Conservation (phyloP, 73 alveolate species). For the Paramecium caudatum region DNA sequence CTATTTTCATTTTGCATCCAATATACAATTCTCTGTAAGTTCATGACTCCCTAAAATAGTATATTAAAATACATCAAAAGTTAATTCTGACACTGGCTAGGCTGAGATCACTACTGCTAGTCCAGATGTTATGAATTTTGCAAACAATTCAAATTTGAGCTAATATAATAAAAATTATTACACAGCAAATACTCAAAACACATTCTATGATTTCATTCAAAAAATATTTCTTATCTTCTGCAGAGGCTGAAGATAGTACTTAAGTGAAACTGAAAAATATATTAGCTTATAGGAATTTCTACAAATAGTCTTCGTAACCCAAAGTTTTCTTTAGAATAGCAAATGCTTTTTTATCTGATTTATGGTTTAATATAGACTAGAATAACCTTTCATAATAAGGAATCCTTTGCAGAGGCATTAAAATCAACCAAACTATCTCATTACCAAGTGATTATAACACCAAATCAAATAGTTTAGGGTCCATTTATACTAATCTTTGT, state of each 20-base stretch:
- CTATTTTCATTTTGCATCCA: conserved; percentile 21
- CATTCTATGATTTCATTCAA: conserved; percentile 38
- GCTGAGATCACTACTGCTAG: neutral
- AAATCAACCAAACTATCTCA: neutral
- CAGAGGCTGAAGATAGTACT: neutral
- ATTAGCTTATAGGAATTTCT: conserved; percentile 3
- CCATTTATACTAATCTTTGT: neutral
- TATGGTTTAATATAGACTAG: neutral
- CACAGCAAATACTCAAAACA: conserved; percentile 42
- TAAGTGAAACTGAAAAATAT: neutral
- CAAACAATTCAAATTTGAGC: conserved; percentile 47
- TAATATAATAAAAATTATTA: neutral
- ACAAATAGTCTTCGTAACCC: neutral
- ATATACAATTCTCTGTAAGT: conserved; percentile 26
- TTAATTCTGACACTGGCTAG: neutral
- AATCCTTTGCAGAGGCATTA: neutral
- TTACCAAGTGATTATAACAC: neutral
- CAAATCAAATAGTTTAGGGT: neutral
- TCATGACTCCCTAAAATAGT: conserved; percentile 13
- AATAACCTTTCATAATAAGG: neutral
- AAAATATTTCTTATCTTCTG: neutral
- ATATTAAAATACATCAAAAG: neutral
- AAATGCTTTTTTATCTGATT: neutral
- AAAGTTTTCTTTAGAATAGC: neutral
- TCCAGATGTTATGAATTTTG: conserved; percentile 1